phyloP scores from a whole-genome alignment of 106 monocot species.

The Gastrodia elata region DNA sequence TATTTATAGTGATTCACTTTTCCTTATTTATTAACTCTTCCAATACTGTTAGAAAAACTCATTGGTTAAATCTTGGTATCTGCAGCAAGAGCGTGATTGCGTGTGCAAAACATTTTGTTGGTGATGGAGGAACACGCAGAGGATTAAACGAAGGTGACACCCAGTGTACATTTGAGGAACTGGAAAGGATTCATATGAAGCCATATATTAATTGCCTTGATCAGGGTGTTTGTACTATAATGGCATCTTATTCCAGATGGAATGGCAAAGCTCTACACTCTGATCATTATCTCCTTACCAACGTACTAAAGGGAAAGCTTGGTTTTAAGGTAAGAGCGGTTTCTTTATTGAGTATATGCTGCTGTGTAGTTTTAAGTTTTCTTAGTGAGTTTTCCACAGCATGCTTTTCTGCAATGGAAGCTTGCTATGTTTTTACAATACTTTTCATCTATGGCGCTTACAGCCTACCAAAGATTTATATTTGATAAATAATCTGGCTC shows the following conservation, averaged over 20 bases:
- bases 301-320: constrained; percentile 65
- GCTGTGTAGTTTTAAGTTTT: not conserved
- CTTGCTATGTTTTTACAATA: not conserved
- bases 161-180: constrained; percentile 48
- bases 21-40: not conserved
- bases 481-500: not conserved
- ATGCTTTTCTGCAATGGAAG: not conserved
- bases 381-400: not conserved
- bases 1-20: not conserved
- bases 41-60: not conserved
- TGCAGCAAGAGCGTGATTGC: constrained; percentile 68
- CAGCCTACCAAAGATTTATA: not conserved
- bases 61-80: not conserved
- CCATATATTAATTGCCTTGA: constrained; percentile 63
- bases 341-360: not conserved
- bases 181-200: constrained; percentile 67
- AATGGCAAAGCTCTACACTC: constrained; percentile 55
- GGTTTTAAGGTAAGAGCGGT: constrained; percentile 55
- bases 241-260: constrained; percentile 84
- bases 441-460: not conserved
- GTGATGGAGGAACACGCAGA: constrained; percentile 74
- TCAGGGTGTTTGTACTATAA: constrained; percentile 68
- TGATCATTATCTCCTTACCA: constrained; percentile 42
- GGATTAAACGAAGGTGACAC: constrained; percentile 79
- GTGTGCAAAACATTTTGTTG: constrained; percentile 92